These are phyloP conservation scores for Acrocalymma vagum DNA, from an alignment of 2,329 filamentous ascomycete genomes.

Conservation along the genomic window DNA sequence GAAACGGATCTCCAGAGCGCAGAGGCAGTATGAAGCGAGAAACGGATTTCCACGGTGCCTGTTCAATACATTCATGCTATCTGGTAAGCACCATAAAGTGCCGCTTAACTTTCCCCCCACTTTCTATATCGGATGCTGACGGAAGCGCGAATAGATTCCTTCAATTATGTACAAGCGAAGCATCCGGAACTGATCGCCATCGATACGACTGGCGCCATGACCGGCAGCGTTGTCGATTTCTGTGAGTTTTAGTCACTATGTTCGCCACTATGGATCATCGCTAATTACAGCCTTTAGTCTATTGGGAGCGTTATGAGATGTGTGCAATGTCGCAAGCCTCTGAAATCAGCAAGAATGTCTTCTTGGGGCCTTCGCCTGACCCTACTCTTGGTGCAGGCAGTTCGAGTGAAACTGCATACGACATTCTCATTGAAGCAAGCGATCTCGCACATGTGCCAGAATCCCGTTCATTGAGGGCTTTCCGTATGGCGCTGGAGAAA, in stretches of 20 bases:
- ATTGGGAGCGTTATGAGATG: slow-evolving; percentile 92
- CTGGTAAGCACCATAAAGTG: too few species aligned
- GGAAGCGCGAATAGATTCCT: slow-evolving; percentile 35
- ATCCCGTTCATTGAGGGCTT: slow-evolving; percentile 70
- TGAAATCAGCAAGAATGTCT: slow-evolving; percentile 89
- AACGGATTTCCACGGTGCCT: slow-evolving; percentile 63
- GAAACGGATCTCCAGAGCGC: slow-evolving; percentile 74
- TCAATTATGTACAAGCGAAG: slow-evolving; percentile 68
- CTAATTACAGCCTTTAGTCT: too few species aligned
- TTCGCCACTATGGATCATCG: too few species aligned
- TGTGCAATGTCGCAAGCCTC: slow-evolving; percentile 89
- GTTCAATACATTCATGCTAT: slow-evolving; percentile 87
- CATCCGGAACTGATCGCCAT: slow-evolving; percentile 77
- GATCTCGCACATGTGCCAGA: slow-evolving; percentile 83
- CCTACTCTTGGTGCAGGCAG: slow-evolving; percentile 56
- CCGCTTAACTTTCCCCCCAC: slow-evolving; percentile 20
- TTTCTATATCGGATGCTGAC: background rate
- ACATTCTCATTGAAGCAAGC: slow-evolving; percentile 87
- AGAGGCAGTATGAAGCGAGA: slow-evolving; percentile 74
- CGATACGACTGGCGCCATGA: slow-evolving; percentile 74
- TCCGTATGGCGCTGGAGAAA: slow-evolving; percentile 61
- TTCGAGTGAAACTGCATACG: slow-evolving; percentile 68
- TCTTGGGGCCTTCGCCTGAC: slow-evolving; percentile 87
- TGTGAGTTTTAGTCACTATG: slow-evolving; percentile 62
- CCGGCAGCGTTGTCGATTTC: slow-evolving; percentile 85